Conservation (phyloP, 805 yeast species). For the Ogataea pignaliae region DNA sequence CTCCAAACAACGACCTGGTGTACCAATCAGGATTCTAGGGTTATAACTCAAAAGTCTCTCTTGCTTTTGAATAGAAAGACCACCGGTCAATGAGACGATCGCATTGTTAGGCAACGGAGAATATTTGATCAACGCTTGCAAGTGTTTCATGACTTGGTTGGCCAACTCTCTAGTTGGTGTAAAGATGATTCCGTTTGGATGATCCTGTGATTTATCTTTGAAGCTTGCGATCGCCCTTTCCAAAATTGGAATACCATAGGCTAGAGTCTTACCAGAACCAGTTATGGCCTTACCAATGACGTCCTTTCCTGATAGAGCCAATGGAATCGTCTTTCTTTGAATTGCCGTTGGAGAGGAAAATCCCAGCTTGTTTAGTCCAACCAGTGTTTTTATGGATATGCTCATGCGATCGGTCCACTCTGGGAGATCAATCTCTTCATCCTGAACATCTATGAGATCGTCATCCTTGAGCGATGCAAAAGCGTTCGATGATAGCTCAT, state of each 20-base stretch:
- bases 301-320: slow-evolving; percentile 68
- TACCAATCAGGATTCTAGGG: slow-evolving; percentile 84
- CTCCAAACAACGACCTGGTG: slow-evolving; percentile 92
- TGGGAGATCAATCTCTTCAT: slow-evolving; percentile 46
- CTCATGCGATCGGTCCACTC: slow-evolving; percentile 47
- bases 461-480: slow-evolving; percentile 12
- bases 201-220: slow-evolving; percentile 8
- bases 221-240: slow-evolving; percentile 48
- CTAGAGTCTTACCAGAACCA: slow-evolving; percentile 96
- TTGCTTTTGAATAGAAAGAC: slow-evolving; percentile 90
- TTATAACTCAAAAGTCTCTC: slow-evolving; percentile 68
- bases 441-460: slow-evolving; percentile 11
- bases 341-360: slow-evolving; percentile 79
- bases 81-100: slow-evolving; percentile 85
- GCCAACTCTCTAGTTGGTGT: slow-evolving; percentile 97
- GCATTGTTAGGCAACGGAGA: slow-evolving; percentile 45
- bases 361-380: slow-evolving; percentile 54
- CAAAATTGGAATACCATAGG: slow-evolving; percentile 88
- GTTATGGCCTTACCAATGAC: slow-evolving; percentile 95
- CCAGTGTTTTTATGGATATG: slow-evolving; percentile 52
- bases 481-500: slow-evolving; percentile 13
- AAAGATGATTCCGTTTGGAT: slow-evolving; percentile 75
- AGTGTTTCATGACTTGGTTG: slow-evolving; percentile 83
- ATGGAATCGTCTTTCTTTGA: slow-evolving; percentile 72
- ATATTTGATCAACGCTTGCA: slow-evolving; percentile 49